phyloP scores from a whole-genome alignment of 2,329 filamentous ascomycete genomes.

The Fusarium equiseti region DNA sequence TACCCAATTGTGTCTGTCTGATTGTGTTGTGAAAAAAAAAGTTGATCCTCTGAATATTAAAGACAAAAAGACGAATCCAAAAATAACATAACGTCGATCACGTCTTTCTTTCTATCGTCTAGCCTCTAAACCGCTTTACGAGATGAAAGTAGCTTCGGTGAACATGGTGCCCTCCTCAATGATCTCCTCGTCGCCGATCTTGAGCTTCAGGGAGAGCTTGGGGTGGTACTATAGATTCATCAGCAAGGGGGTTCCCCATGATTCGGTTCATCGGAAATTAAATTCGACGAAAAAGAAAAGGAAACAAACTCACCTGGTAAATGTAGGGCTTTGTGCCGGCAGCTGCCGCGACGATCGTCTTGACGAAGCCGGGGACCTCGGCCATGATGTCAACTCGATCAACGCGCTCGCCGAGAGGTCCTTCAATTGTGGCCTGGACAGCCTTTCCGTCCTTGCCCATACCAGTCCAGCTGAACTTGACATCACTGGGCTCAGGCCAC shows the following conservation, averaged over 20 bases:
- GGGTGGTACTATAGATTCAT: slow-evolving; percentile 73
- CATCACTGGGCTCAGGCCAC: slow-evolving; percentile 87
- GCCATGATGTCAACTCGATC: slow-evolving; percentile 95
- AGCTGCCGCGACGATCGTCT: slow-evolving; percentile 88
- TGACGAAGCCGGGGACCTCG: slow-evolving; percentile 94
- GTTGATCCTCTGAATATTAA: slow-evolving; percentile 34
- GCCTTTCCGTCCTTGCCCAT: slow-evolving; percentile 80
- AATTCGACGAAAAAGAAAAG: slow-evolving; percentile 33
- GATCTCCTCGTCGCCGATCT: slow-evolving; percentile 83
- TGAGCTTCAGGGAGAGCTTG: slow-evolving; percentile 80
- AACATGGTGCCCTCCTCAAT: slow-evolving; percentile 84
- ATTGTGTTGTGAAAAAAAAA: background rate
- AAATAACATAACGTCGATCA: background rate
- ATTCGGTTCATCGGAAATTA: slow-evolving; percentile 12
- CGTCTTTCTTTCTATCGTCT: slow-evolving; percentile 11
- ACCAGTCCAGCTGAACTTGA: slow-evolving; percentile 83
- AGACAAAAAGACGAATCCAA: slow-evolving; percentile 9
- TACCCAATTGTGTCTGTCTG: slow-evolving; percentile 43
- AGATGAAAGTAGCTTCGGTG: slow-evolving; percentile 96
- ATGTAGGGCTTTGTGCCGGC: slow-evolving; percentile 97
- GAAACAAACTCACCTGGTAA: slow-evolving; percentile 77
- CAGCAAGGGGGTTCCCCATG: slow-evolving; percentile 24
- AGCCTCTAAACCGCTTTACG: slow-evolving; percentile 57
- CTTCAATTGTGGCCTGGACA: slow-evolving; percentile 77
- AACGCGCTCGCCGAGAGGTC: slow-evolving; percentile 73